These are phyloP conservation scores for Thielaviopsis musarum DNA, from an alignment of 2,329 filamentous ascomycete species.

Conservation along the genomic window DNA sequence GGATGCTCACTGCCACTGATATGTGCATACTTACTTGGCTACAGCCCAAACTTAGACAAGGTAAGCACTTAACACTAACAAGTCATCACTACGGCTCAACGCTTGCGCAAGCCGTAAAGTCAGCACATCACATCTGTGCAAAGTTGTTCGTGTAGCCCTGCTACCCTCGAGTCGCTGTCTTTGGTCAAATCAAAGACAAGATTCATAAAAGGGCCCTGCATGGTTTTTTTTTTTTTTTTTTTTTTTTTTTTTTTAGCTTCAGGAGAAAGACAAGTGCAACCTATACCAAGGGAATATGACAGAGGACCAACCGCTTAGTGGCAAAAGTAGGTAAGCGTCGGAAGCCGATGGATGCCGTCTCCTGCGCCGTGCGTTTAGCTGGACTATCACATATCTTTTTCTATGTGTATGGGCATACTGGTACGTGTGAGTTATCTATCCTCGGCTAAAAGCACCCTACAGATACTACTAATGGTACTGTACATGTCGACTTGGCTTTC, in stretches of 20 bases:
- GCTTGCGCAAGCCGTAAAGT: not conserved
- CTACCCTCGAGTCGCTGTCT: not conserved
- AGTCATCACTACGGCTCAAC: not conserved
- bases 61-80: too few species aligned
- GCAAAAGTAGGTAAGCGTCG: not conserved
- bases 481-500: too few species aligned
- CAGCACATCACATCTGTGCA: not conserved
- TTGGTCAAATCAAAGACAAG: not conserved
- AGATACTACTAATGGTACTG: too few species aligned
- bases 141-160: too few species aligned
- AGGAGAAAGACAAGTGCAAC: not conserved
- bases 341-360: not conserved
- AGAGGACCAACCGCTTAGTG: too few species aligned
- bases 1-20: too few species aligned
- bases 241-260: too few species aligned
- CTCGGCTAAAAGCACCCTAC: too few species aligned
- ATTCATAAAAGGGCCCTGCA: not conserved
- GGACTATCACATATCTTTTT: not conserved
- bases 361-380: not conserved
- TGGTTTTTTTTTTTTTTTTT: too few species aligned
- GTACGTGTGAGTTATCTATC: not conserved
- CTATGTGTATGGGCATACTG: not conserved
- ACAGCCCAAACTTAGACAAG: too few species aligned
- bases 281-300: too few species aligned
- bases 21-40: too few species aligned